These are phyloP conservation scores for Euryodendron excelsum DNA, from an alignment of 148 eudicot species.

Conservation along the genomic window DNA sequence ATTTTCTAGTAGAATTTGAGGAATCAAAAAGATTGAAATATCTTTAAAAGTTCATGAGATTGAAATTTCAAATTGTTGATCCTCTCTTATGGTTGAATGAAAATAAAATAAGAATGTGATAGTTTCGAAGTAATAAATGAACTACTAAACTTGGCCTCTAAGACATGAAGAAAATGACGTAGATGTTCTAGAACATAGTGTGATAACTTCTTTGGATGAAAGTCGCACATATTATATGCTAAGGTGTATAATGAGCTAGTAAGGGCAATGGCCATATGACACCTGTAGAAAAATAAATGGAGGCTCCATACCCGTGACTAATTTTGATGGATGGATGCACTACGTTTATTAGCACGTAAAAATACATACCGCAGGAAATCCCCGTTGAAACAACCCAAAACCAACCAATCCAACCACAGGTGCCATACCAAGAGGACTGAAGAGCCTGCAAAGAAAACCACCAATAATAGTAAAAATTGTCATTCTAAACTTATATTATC, in stretches of 20 bases:
- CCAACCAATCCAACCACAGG: conserved; percentile 99
- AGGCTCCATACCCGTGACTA: neutral
- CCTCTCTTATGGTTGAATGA: neutral
- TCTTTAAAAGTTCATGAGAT: neutral
- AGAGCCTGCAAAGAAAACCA: conserved; percentile 54
- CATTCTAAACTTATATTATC: neutral
- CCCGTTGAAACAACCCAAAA: conserved; percentile 87
- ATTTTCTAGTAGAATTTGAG: neutral
- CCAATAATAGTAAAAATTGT: neutral
- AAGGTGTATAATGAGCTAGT: neutral
- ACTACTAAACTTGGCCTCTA: too few relatives aligned
- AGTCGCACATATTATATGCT: neutral
- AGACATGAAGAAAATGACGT: neutral
- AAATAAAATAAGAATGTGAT: too few relatives aligned
- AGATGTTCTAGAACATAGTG: conserved; percentile 6
- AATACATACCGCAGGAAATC: conserved; percentile 83
- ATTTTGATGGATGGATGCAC: neutral
- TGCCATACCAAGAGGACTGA: conserved; percentile 99
- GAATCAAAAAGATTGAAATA: neutral
- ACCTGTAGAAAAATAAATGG: neutral
- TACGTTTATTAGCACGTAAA: neutral
- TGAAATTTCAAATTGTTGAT: neutral
- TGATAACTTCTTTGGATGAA: neutral
- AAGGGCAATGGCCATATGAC: neutral
- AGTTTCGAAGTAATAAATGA: too few relatives aligned